Evolutionary conservation across 176 grass and related monocot genomes (phyloP).

Genomic region (Dactylis glomerata): DNA sequence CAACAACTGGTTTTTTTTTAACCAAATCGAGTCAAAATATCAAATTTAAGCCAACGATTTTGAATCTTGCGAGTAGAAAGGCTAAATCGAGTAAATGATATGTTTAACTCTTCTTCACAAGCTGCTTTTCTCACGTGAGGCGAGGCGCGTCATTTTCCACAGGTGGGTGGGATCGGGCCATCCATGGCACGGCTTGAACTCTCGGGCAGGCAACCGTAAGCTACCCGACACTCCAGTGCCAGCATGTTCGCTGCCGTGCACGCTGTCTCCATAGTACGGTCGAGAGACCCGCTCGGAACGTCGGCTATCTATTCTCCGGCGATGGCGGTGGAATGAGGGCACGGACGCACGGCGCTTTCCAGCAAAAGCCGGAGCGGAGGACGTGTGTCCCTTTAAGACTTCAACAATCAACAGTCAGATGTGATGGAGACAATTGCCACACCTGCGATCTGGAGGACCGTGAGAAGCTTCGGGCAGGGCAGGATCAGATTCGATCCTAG

Average conservation of each 20-base stretch:
- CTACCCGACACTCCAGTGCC: background rate
- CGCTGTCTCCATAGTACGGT: background rate
- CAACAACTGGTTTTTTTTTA: no score
- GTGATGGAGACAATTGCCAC: background rate
- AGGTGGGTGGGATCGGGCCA: no score
- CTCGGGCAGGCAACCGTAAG: background rate
- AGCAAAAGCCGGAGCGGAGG: background rate
- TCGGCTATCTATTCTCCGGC: background rate
- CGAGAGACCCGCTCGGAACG: background rate
- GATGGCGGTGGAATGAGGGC: background rate
- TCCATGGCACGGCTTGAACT: no score
- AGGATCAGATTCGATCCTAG: background rate
- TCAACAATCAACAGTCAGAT: background rate
- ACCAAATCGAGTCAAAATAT: no score
- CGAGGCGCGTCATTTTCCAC: no score
- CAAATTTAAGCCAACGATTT: no score
- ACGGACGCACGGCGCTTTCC: background rate
- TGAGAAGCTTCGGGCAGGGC: background rate
- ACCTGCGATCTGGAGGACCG: background rate
- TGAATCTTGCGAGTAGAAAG: no score
- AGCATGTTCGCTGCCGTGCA: background rate
- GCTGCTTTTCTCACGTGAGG: no score
- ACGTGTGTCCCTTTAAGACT: background rate
- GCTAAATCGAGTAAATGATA: no score
- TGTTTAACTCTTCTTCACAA: no score